Conservation (phyloP, 2,329 filamentous ascomycete species). For the Aphanocladium album region DNA sequence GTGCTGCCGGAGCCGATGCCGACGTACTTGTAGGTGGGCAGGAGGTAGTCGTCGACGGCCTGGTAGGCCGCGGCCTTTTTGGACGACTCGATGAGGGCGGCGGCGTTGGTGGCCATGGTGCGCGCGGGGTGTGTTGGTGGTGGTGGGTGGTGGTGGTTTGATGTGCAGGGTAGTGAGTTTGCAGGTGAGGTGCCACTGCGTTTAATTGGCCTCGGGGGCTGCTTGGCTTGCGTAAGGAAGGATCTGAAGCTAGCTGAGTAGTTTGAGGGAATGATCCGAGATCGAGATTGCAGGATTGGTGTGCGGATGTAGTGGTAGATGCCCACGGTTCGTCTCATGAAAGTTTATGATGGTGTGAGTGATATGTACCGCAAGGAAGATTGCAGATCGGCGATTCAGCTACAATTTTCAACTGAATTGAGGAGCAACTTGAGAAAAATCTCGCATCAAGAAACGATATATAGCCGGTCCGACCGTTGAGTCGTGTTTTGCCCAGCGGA, state of each 20-base stretch:
- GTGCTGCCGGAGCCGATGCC: constrained; percentile 80
- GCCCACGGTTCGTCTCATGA: not conserved
- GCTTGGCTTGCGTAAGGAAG: not conserved
- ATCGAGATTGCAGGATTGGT: not conserved
- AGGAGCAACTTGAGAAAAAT: not conserved
- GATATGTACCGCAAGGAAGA: no score
- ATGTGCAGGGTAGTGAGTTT: not conserved
- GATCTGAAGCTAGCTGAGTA: not conserved
- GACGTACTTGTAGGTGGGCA: constrained; percentile 55
- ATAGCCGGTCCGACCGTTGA: not conserved
- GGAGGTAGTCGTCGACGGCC: constrained; percentile 69
- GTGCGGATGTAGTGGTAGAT: not conserved
- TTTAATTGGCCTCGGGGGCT: not conserved
- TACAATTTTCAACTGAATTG: not conserved
- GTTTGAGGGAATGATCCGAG: not conserved
- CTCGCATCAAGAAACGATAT: not conserved
- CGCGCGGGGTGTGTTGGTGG: constrained; percentile 1
- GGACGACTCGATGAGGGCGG: constrained; percentile 58
- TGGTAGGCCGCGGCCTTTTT: constrained; percentile 71
- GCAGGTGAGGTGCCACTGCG: not conserved
- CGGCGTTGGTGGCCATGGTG: constrained; percentile 32
- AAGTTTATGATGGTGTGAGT: not conserved
- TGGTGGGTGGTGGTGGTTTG: not conserved
- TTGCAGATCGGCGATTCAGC: not conserved
- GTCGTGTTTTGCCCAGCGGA: not conserved